Base-by-base conservation (phyloP, 192 early-diverging fungal genomes). In the Oehlia diaphana region DNA sequence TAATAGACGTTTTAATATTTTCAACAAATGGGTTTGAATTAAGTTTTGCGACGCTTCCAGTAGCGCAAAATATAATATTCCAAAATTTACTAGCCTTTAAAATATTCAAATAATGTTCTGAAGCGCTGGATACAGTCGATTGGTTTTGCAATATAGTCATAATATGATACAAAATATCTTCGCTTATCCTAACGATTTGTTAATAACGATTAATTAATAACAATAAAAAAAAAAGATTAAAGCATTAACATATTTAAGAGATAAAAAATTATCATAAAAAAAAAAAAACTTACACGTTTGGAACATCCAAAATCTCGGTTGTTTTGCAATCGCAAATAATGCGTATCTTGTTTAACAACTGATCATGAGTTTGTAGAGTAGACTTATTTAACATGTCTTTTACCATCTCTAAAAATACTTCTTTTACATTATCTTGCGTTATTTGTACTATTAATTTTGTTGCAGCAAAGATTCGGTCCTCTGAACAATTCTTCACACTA, bases 121-220 rank as follows among this genome's bases (percentile, higher is more conserved):
- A 23, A 33, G 71, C 9, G 7, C 9, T 44, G 7, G 42, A 50
- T 2, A 26, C 12, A 12, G 8, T 9, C 19, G 35, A 65, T 14
- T 69, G 33, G 6, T 1, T 28, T 28, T 28, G 47, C n/a, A 72
- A 49, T 26, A 1, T 31, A 31, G 47, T 72, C 12, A 72, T 50
- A 2, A 72, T 72, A 50, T 72, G 70, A 3, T 47, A 72, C 5
- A 72, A 72, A 9, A 53, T 26, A 2, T 72, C 44, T 53, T 72
- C 71, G 10, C 71, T 28, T 5, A 28, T 12, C 23, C 71, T 72
- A 72, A 31, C 9, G 9, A 42, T 65, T 44, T 31, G 2, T 65
- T 4, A 65, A 28, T 63, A 13, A 67, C 31, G n/a, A n/a, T n/a
- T n/a, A n/a, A n/a, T n/a, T n/a, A n/a, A 28, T 63, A 13, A 67